Conservation (phyloP, 352 stramenopile genomes). For the Globisporangium lucens region DNA sequence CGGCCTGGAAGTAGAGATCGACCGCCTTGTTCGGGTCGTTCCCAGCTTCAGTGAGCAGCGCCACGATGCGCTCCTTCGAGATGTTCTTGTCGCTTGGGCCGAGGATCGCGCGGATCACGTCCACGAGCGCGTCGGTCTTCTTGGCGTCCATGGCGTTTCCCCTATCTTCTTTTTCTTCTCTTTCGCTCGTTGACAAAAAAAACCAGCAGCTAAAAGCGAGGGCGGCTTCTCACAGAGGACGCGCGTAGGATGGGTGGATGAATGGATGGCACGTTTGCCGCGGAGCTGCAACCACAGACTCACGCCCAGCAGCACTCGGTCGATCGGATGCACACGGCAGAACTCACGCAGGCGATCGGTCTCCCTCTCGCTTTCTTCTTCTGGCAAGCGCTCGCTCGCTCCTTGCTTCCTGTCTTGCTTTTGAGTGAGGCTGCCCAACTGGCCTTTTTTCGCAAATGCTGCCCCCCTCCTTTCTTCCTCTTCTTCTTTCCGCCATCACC, state of each 20-base stretch:
- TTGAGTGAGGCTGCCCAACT: conserved; percentile 9
- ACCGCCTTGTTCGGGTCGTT: conserved; percentile 85
- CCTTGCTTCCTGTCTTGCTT: not conserved
- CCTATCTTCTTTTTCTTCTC: not conserved
- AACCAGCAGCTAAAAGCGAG: too few relatives aligned
- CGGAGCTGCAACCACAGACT: not conserved
- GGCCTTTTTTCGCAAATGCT: conserved; percentile 31
- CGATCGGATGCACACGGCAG: not conserved
- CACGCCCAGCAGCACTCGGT: not conserved
- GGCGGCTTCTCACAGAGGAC: not conserved
- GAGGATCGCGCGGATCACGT: conserved; percentile 78
- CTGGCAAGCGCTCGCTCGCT: not conserved
- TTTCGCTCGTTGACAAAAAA: not conserved
- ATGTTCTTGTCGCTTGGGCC: conserved; percentile 46
- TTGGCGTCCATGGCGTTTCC: conserved; percentile 37
- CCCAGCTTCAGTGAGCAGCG: conserved; percentile 48
- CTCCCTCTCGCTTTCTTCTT: not conserved
- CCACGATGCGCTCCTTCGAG: conserved; percentile 63
- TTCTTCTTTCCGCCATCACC: conserved; percentile 5
- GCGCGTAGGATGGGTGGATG: not conserved
- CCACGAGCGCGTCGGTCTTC: conserved; percentile 63
- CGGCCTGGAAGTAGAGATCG: conserved; percentile 74
- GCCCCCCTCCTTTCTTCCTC: conserved; percentile 11
- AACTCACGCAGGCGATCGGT: not conserved
- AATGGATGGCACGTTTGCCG: not conserved